Conservation (phyloP, 108 stramenopile genomes). For the Nitzschia palea region DNA sequence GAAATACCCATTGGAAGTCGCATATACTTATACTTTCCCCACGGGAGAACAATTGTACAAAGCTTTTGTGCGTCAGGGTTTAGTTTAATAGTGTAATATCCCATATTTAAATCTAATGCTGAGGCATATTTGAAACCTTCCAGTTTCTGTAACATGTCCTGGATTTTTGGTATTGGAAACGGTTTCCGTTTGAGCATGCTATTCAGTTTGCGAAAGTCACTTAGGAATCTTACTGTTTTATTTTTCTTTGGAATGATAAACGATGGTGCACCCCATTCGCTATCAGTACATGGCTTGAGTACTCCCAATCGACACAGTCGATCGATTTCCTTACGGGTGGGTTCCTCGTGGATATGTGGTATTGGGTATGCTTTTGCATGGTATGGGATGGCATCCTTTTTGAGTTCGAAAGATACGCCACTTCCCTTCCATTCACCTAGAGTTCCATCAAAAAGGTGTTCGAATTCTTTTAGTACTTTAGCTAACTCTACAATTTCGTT, state of each 20-base stretch:
- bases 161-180: conserved; percentile 48
- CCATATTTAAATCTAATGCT: too few relatives aligned
- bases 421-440: background rate
- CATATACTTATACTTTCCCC: too few relatives aligned
- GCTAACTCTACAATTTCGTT: too few relatives aligned
- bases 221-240: background rate
- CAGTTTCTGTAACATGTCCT: conserved; percentile 24
- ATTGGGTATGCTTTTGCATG: background rate
- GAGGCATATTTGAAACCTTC: too few relatives aligned
- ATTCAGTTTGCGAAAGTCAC: background rate
- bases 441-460: background rate
- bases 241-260: background rate
- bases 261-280: background rate
- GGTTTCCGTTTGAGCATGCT: conserved; percentile 32
- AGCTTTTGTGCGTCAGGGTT: too few relatives aligned
- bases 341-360: background rate
- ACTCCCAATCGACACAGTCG: background rate
- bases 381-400: background rate
- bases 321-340: background rate
- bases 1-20: too few relatives aligned
- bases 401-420: background rate
- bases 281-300: background rate
- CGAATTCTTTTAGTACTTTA: background rate
- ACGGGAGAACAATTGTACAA: too few relatives aligned
- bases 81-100: too few relatives aligned